Conservation (phyloP, 2,329 filamentous ascomycete genomes). For the Magnaporthiopsis incrustans region DNA sequence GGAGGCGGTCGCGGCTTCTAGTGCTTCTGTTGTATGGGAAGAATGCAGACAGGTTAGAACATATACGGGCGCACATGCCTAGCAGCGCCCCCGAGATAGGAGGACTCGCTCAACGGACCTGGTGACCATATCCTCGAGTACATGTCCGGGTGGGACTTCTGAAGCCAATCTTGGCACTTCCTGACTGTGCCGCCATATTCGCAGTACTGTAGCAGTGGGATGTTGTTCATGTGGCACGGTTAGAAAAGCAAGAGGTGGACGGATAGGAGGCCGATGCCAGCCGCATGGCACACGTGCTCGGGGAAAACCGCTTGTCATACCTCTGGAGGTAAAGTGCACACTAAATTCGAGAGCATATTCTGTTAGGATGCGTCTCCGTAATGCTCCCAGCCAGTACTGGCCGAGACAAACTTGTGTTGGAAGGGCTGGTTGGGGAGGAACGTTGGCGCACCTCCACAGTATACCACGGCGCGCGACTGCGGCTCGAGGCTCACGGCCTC, state of each 20-base stretch:
- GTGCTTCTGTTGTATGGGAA: slow-evolving; percentile 48
- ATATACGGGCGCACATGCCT: neutral
- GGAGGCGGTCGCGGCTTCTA: slow-evolving; percentile 75
- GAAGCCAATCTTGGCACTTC: slow-evolving; percentile 96
- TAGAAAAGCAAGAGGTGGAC: neutral
- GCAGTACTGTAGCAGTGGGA: slow-evolving; percentile 64
- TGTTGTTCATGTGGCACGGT: slow-evolving; percentile 2
- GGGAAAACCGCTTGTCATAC: slow-evolving; percentile 28
- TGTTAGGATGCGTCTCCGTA: neutral
- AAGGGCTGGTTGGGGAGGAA: neutral
- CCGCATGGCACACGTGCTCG: neutral
- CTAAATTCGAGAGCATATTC: slow-evolving; percentile 26
- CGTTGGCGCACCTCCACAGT: slow-evolving; percentile 6
- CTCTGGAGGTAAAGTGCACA: slow-evolving; percentile 59
- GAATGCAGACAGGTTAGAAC: neutral
- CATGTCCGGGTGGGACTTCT: slow-evolving; percentile 63
- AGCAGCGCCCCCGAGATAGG: slow-evolving; percentile 4
- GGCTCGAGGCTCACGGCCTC: slow-evolving; percentile 6
- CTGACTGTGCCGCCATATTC: slow-evolving; percentile 95
- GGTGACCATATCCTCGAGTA: slow-evolving; percentile 79
- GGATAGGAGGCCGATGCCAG: neutral
- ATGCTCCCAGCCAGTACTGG: neutral
- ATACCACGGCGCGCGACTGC: slow-evolving; percentile 3
- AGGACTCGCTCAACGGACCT: slow-evolving; percentile 42
- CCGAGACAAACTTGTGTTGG: neutral